Evolutionary conservation across 768 basidiomycete genomes (phyloP).

Genomic region (Panellus pusillus): DNA sequence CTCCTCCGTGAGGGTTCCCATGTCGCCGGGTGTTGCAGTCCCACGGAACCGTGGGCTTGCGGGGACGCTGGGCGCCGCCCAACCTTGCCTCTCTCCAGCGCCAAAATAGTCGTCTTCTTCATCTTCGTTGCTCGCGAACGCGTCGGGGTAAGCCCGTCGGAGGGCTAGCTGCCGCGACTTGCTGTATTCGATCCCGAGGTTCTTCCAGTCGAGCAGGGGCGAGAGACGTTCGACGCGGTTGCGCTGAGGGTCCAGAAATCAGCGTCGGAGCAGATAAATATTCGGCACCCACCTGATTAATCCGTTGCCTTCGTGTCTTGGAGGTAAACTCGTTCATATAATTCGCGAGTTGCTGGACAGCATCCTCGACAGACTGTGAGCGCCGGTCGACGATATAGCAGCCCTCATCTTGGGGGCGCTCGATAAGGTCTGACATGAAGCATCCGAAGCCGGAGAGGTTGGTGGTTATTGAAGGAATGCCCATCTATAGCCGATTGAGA

Average conservation of each 20-base stretch:
- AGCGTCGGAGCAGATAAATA: too few species aligned
- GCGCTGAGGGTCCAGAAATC: conserved; percentile 44
- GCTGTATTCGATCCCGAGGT: conserved; percentile 93
- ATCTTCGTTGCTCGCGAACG: conserved; percentile 66
- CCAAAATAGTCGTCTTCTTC: conserved; percentile 48
- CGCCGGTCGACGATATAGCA: conserved; percentile 97
- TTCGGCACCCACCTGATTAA: conserved; percentile 58
- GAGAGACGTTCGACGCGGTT: conserved; percentile 95
- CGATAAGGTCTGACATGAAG: conserved; percentile 98
- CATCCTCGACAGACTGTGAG: conserved; percentile 86
- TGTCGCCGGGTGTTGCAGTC: conserved; percentile 88
- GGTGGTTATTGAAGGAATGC: conserved; percentile 95
- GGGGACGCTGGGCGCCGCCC: conserved; percentile 76
- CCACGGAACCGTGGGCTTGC: conserved; percentile 87
- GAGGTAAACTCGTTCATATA: conserved; percentile 72
- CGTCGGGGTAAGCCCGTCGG: conserved; percentile 92
- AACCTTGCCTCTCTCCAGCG: conserved; percentile 54
- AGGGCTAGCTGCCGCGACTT: conserved; percentile 92
- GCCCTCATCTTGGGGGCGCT: conserved; percentile 90
- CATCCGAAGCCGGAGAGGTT: conserved; percentile 98
- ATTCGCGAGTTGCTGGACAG: conserved; percentile 79
- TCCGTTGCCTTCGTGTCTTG: conserved; percentile 93
- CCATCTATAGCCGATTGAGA: conserved; percentile 63
- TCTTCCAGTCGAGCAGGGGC: conserved; percentile 97
- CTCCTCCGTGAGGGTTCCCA: conserved; percentile 88